A percentile compares a stretch with the other conserved stretches of the same genome.
These are phyloP conservation scores for Sporothrix globosa DNA, from an alignment of 2,329 filamentous ascomycete genomes.

Conservation along the genomic window DNA sequence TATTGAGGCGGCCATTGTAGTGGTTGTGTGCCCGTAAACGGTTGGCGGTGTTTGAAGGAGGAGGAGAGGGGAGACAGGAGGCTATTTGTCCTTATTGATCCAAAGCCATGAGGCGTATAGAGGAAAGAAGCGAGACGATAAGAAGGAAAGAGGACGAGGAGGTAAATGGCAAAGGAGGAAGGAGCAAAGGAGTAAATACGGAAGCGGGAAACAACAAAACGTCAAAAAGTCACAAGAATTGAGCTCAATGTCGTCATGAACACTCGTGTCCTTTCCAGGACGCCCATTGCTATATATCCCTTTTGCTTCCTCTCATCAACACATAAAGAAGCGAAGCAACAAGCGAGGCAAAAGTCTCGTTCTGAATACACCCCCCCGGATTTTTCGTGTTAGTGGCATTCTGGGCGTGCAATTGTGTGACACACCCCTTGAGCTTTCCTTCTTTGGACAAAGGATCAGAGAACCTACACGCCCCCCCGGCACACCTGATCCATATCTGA, in stretches of 20 bases:
- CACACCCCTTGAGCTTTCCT: slow-evolving; percentile 14
- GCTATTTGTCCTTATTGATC: slow-evolving; percentile 1
- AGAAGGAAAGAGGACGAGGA: neutral
- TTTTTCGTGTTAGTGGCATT: slow-evolving; percentile 19
- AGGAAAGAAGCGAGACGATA: neutral
- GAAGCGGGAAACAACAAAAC: neutral
- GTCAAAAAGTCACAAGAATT: slow-evolving; percentile 13
- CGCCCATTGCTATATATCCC: slow-evolving; percentile 19
- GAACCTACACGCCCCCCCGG: slow-evolving; percentile 4
- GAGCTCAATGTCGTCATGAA: slow-evolving; percentile 14
- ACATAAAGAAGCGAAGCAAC: neutral
- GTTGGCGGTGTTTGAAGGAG: neutral
- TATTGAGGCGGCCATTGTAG: slow-evolving; percentile 12
- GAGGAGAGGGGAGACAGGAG: neutral
- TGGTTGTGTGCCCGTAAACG: neutral
- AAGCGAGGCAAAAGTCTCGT: neutral
- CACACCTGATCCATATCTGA: slow-evolving; percentile 20
- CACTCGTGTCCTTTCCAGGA: neutral
- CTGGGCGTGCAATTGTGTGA: neutral
- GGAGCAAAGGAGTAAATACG: slow-evolving; percentile 2
- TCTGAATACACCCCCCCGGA: slow-evolving; percentile 16
- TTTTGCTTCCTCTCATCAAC: neutral
- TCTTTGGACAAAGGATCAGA: neutral
- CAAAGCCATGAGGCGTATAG: slow-evolving; percentile 6
- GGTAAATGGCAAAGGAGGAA: neutral